Evolutionary conservation across 1,284 basidiomycete species (phyloP).

Genomic region (Fomitopsis betulina): DNA sequence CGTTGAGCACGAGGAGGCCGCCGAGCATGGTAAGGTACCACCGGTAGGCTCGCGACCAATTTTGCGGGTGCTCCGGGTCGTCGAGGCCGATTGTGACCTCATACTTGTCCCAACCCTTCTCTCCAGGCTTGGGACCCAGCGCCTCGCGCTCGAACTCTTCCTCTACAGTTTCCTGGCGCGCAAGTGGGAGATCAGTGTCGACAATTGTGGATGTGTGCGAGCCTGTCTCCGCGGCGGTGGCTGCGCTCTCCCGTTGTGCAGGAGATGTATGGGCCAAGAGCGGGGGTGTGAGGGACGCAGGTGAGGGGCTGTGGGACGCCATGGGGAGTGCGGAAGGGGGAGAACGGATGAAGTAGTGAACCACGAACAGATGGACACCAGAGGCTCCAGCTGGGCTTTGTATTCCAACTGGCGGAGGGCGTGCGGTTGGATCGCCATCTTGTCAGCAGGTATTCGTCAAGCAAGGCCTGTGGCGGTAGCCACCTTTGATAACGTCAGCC

Average conservation of each 20-base stretch:
- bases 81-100: constrained; percentile 34
- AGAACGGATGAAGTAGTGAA: not conserved
- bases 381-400: not conserved
- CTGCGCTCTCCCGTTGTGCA: not conserved
- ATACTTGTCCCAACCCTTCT: constrained; percentile 31
- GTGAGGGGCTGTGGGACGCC: not conserved
- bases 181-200: constrained; percentile 3
- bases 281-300: not conserved
- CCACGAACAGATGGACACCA: too few species aligned
- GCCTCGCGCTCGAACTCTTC: constrained; percentile 23
- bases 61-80: constrained; percentile 47
- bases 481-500: not conserved
- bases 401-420: not conserved
- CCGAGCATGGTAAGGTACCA: constrained; percentile 63
- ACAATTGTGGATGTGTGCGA: constrained; percentile 14
- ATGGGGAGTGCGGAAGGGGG: not conserved
- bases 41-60: constrained; percentile 50
- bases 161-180: constrained; percentile 24
- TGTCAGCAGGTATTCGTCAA: not conserved
- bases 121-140: constrained; percentile 22
- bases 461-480: not conserved
- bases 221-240: not conserved
- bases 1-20: constrained; percentile 65
- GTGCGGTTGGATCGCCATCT: not conserved
- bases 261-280: not conserved